Base-by-base conservation (phyloP, 1,284 basidiomycete genomes). In the Malassezia globosa region DNA sequence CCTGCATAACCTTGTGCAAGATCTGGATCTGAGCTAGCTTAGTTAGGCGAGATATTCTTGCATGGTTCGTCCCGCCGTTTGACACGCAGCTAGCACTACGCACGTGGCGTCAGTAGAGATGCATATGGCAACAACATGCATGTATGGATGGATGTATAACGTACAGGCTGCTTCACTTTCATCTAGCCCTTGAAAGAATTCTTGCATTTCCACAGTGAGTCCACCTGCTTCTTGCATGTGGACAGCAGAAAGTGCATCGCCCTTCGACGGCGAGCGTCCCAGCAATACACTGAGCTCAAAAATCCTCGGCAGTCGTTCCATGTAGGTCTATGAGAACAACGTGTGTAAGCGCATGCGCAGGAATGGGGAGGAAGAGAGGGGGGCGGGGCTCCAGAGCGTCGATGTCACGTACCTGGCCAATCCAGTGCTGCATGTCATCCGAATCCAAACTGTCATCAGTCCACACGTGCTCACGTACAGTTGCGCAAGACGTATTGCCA, bases 401-500 rank as follows among this genome's bases (percentile, higher is more conserved):
- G n/a, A 11, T 7, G 4, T 7, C 7, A 42, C 31, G 19, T 39
- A 59, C 55, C 22, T 62, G 62, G 0, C 52, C 53, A 31, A 69
- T 55, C 5, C 56, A 46, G 19, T 59, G 54, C 37, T 57, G 55
- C 11, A 60, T 46, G 8, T 63, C 58, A 21, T 59, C 52, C 27
- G 64, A 56, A 31, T 64, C 66, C 45, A 64, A 61, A 10, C 63
- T 66, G 36, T 5, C 4, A 13, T 36, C 8, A 38, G 23, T 25
- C 5, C 27, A 19, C 19, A 26, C 1, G 25, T 8, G 14, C 3
- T 1, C 7, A 58, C 61, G 54, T 46, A 64, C 62, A 68, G 35
- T 19, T 58, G 49, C n/a, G 60, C 64, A 1, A 70, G 54, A 0
- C 68, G 58, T 10, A 55, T 42, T 4, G 63, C 68, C 1, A 70